These are phyloP conservation scores for Pedinophyceae sp. DNA, from an alignment of 139 green algal species.

Conservation along the genomic window DNA sequence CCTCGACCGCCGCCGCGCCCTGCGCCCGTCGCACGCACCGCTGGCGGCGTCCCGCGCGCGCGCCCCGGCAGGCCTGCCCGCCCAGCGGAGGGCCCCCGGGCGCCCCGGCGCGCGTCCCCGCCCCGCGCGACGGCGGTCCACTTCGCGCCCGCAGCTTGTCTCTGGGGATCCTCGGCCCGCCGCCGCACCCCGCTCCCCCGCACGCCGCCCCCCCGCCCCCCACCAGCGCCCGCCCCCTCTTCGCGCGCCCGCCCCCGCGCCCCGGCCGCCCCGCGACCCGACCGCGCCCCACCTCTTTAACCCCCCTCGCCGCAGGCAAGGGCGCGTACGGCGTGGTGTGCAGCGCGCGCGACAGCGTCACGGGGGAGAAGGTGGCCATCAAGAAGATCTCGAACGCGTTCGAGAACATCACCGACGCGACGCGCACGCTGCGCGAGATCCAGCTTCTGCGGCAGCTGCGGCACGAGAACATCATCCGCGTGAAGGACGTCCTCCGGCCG, in stretches of 20 bases:
- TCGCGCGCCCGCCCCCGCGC: too few relatives aligned
- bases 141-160: neutral
- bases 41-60: too few relatives aligned
- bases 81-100: too few relatives aligned
- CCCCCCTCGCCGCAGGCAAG: constrained; percentile 84
- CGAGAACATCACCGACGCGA: constrained; percentile 84
- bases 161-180: neutral
- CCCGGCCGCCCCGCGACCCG: too few relatives aligned
- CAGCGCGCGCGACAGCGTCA: constrained; percentile 62
- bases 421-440: constrained; percentile 85
- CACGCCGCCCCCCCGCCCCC: too few relatives aligned
- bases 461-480: constrained; percentile 75
- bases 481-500: constrained; percentile 12
- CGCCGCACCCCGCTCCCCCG: constrained; percentile 12
- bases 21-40: too few relatives aligned
- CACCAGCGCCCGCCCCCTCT: too few relatives aligned
- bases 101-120: neutral
- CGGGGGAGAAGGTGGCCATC: constrained; percentile 78
- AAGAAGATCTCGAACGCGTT: constrained; percentile 97
- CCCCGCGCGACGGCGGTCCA: neutral
- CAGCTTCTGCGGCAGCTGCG: constrained; percentile 74
- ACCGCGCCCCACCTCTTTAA: too few relatives aligned
- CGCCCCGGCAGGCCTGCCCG: too few relatives aligned
- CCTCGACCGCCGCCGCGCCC: too few relatives aligned
- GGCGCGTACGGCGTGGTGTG: constrained; percentile 95